Evolutionary conservation across 2,329 filamentous ascomycete species (phyloP).

Genomic region (Fonsecaea pedrosoi): DNA sequence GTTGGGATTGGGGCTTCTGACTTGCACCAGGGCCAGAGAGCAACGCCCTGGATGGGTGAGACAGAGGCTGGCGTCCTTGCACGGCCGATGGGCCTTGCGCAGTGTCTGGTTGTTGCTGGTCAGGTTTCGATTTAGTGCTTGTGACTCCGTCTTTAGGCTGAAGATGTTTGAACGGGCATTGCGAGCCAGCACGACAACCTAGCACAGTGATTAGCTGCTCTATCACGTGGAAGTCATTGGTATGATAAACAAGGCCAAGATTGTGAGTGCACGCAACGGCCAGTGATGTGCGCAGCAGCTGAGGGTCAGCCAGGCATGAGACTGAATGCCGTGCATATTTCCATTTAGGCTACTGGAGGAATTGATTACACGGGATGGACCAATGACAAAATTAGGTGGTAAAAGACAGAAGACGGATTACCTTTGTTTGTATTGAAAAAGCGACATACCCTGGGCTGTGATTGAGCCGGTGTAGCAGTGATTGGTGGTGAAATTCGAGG

Average conservation of each 20-base stretch:
- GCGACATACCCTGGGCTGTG: slow-evolving; percentile 31
- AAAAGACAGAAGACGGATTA: slow-evolving; percentile 31
- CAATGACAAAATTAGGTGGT: slow-evolving; percentile 28
- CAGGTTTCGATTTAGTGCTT: slow-evolving; percentile 41
- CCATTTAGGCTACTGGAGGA: slow-evolving; percentile 17
- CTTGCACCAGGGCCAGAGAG: slow-evolving; percentile 43
- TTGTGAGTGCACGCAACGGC: slow-evolving; percentile 10
- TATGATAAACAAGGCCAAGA: not conserved
- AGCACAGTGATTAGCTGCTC: slow-evolving; percentile 4
- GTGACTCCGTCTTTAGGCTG: slow-evolving; percentile 33
- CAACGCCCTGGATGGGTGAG: slow-evolving; percentile 25
- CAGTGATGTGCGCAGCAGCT: slow-evolving; percentile 9
- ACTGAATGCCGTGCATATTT: slow-evolving; percentile 7
- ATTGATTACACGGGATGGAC: slow-evolving; percentile 8
- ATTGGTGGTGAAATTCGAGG: slow-evolving; percentile 9
- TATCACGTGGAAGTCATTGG: slow-evolving; percentile 22
- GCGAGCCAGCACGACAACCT: slow-evolving; percentile 61
- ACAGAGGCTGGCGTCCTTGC: slow-evolving; percentile 15
- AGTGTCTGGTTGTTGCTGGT: slow-evolving; percentile 34
- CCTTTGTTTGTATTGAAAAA: slow-evolving; percentile 37
- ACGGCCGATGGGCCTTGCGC: slow-evolving; percentile 25
- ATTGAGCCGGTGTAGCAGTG: slow-evolving; percentile 19
- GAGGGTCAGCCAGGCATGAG: slow-evolving; percentile 16
- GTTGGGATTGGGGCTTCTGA: slow-evolving; percentile 68
- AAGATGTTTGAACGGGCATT: slow-evolving; percentile 59